Evolutionary conservation across 179 eudicot genomes (phyloP).

Genomic region (Beta macrorhiza): DNA sequence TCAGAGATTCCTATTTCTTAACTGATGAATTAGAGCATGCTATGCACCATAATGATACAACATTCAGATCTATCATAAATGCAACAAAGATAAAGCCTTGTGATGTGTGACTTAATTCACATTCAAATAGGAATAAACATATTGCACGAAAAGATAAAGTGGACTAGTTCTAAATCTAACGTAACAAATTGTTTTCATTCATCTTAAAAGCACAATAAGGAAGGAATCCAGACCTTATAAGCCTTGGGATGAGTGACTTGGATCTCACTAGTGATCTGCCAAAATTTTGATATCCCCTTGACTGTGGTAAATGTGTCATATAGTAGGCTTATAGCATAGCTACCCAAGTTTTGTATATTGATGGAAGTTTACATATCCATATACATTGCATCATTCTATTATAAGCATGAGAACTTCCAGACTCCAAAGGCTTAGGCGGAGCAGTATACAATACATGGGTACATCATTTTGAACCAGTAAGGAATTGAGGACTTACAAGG

Average conservation of each 20-base stretch:
- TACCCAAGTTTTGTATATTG: neutral
- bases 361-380: neutral
- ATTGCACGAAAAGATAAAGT: neutral
- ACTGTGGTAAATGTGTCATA: neutral
- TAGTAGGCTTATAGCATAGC: neutral
- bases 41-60: no score
- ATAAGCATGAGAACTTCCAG: neutral
- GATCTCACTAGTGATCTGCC: no score
- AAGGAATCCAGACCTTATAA: neutral
- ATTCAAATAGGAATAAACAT: neutral
- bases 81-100: no score
- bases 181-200: neutral
- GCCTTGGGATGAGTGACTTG: neutral
- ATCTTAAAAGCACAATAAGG: neutral
- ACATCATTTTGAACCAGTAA: no score
- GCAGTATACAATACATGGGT: no score
- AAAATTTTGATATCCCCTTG: neutral
- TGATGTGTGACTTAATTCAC: neutral
- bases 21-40: no score
- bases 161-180: neutral
- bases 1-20: no score
- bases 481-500: conserved; percentile 62
- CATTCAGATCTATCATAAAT: no score
- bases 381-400: neutral
- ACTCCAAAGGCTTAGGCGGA: no score